Evolutionary conservation across 768 basidiomycete species (phyloP).

Genomic region (Trametopsis cervina): DNA sequence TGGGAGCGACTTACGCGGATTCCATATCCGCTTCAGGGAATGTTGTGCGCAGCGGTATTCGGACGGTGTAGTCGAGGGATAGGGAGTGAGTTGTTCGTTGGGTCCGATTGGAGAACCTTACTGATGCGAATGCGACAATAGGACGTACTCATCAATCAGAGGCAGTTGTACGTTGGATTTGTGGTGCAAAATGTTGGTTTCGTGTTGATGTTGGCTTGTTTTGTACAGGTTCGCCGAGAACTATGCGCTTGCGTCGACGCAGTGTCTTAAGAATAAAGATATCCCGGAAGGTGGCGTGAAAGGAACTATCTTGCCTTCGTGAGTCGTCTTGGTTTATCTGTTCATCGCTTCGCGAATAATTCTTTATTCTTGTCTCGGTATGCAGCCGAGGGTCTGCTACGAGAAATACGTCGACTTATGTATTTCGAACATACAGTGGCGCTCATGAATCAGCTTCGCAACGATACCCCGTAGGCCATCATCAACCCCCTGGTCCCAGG

Average conservation of each 20-base stretch:
- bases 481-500: constrained; percentile 96
- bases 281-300: constrained; percentile 97
- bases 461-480: constrained; percentile 45
- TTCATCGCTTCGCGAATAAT: neutral
- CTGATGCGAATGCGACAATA: constrained; percentile 21
- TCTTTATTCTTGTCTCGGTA: constrained; percentile 57
- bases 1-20: constrained; percentile 90
- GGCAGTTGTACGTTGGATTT: constrained; percentile 38
- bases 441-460: neutral
- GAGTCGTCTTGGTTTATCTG: constrained; percentile 20
- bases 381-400: constrained; percentile 79
- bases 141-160: constrained; percentile 95
- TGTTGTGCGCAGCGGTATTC: constrained; percentile 96
- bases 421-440: too few relatives aligned
- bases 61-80: constrained; percentile 92
- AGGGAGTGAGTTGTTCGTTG: constrained; percentile 53
- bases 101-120: neutral
- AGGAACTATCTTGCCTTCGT: constrained; percentile 93
- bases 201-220: neutral
- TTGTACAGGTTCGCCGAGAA: constrained; percentile 79
- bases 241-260: constrained; percentile 90
- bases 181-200: constrained; percentile 12
- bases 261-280: constrained; percentile 95
- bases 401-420: constrained; percentile 96
- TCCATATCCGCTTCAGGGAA: constrained; percentile 97